Evolutionary conservation across 345 rosid species (phyloP).

Genomic region (Sapria himalayana): DNA sequence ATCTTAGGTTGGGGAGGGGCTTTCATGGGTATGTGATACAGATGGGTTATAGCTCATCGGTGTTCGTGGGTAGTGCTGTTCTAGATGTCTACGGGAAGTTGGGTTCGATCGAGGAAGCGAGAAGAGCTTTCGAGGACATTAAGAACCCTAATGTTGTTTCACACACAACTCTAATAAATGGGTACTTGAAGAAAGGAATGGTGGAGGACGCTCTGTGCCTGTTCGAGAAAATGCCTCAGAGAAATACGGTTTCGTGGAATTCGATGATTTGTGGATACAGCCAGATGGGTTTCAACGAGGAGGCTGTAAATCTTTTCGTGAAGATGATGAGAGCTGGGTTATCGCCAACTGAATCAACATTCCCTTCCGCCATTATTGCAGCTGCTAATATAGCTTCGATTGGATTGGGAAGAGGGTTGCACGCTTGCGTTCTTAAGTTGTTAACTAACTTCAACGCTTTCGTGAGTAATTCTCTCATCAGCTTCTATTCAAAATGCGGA

Average conservation of each 20-base stretch:
- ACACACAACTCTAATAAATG: slow-evolving; percentile 36
- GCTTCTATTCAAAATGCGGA: slow-evolving; percentile 70
- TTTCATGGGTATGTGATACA: slow-evolving; percentile 38
- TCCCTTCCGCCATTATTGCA: slow-evolving; percentile 36
- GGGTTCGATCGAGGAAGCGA: slow-evolving; percentile 30
- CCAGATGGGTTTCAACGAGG: slow-evolving; percentile 56
- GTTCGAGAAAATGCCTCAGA: slow-evolving; percentile 42
- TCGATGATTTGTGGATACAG: slow-evolving; percentile 61
- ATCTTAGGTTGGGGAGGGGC: slow-evolving; percentile 32
- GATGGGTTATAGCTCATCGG: slow-evolving; percentile 39
- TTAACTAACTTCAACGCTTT: slow-evolving; percentile 21
- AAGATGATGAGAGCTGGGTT: slow-evolving; percentile 46
- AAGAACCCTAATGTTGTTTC: slow-evolving; percentile 48
- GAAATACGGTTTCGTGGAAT: slow-evolving; percentile 62
- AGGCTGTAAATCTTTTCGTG: slow-evolving; percentile 44
- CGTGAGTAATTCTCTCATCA: slow-evolving; percentile 43
- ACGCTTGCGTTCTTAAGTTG: slow-evolving; percentile 39
- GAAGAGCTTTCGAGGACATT: slow-evolving; percentile 34
- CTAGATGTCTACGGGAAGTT: slow-evolving; percentile 43
- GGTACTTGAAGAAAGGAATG: slow-evolving; percentile 27
- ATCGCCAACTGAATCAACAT: slow-evolving; percentile 31
- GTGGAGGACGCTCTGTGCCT: slow-evolving; percentile 24
- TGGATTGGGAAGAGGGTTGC: slow-evolving; percentile 50
- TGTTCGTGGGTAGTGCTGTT: slow-evolving; percentile 52
- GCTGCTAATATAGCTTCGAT: slow-evolving; percentile 49